Evolutionary conservation across 2,329 filamentous ascomycete genomes (phyloP).

Genomic region (Exophiala phaeomuriformis): DNA sequence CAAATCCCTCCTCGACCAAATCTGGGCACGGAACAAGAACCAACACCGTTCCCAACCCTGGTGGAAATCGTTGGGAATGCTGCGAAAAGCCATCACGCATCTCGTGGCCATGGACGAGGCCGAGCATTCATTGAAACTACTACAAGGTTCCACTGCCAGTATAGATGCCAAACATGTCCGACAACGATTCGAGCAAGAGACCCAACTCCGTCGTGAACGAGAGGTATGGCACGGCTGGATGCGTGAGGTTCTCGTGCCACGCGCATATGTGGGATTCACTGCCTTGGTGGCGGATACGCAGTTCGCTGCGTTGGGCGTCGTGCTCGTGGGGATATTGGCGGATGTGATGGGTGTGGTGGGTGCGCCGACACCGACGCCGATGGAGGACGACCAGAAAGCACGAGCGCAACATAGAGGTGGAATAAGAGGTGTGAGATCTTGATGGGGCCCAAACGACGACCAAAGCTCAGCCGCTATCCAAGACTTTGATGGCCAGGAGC

Average conservation of each 20-base stretch:
- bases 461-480: conserved; percentile 27
- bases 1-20: conserved; percentile 14
- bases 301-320: conserved; percentile 62
- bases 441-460: too few species aligned
- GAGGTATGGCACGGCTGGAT: conserved; percentile 35
- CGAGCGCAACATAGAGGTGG: not conserved
- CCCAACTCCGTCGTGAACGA: conserved; percentile 30
- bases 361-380: conserved; percentile 20
- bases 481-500: conserved; percentile 5
- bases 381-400: conserved; percentile 10
- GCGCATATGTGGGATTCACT: conserved; percentile 50
- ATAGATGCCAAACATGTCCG: conserved; percentile 30
- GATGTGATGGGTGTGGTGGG: conserved; percentile 47
- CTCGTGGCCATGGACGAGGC: conserved; percentile 41
- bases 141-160: not conserved
- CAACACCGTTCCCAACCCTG: conserved; percentile 76
- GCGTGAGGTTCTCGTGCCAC: conserved; percentile 36
- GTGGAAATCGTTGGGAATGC: conserved; percentile 67
- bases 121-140: not conserved
- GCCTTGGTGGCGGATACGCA: conserved; percentile 65
- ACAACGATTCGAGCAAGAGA: conserved; percentile 38
- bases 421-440: too few species aligned
- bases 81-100: conserved; percentile 59
- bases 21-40: conserved; percentile 65
- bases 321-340: conserved; percentile 59